These are phyloP conservation scores for Calycina herbarum DNA, from an alignment of 2,329 filamentous ascomycete genomes.

Conservation along the genomic window DNA sequence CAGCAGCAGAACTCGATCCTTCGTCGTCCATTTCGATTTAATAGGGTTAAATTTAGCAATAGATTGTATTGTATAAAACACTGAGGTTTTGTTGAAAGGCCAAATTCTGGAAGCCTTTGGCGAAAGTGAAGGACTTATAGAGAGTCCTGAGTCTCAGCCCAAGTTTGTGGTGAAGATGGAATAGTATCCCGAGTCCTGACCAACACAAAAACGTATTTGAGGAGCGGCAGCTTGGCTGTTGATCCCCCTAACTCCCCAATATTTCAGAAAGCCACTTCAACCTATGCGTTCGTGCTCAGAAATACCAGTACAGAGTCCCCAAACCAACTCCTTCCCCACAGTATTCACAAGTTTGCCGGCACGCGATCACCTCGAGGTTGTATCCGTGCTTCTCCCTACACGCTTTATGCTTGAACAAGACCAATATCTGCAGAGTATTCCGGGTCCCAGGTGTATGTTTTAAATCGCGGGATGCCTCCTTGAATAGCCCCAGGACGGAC, in stretches of 20 bases:
- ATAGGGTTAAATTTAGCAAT: neutral
- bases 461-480: neutral
- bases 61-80: neutral
- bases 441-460: neutral
- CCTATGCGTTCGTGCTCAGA: neutral
- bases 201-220: neutral
- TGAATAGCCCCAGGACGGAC: neutral
- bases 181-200: neutral
- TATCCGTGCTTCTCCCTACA: neutral
- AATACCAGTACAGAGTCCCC: neutral
- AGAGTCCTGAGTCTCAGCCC: neutral
- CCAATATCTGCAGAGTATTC: neutral
- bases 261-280: neutral
- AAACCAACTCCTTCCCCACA: neutral
- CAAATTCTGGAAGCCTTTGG: neutral
- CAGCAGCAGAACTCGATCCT: neutral
- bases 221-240: neutral
- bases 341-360: neutral
- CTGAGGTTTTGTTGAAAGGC: neutral
- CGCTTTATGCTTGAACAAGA: neutral
- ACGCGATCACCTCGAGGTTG: neutral
- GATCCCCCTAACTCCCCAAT: neutral
- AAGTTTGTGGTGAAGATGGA: neutral
- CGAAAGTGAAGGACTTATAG: neutral
- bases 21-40: slow-evolving; percentile 10